Conservation (phyloP, 192 early-diverging fungal species). For the Diversispora epigaea region DNA sequence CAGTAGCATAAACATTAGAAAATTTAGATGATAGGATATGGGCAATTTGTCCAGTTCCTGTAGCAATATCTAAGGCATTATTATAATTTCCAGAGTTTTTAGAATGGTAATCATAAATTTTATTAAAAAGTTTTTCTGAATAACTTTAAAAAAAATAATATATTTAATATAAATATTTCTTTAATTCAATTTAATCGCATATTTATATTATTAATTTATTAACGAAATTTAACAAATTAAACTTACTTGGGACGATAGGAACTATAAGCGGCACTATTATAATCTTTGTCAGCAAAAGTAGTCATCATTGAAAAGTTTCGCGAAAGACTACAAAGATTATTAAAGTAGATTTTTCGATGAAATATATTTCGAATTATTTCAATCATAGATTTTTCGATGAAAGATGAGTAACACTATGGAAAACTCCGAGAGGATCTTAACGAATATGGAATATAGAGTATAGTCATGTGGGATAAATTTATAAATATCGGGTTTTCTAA, state of each 20-base stretch:
- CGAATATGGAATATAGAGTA: too few relatives aligned
- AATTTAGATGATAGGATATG: slow-evolving; percentile 49
- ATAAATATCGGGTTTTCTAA: too few relatives aligned
- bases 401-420: too few relatives aligned
- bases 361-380: too few relatives aligned
- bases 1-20: slow-evolving; percentile 48
- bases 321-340: too few relatives aligned
- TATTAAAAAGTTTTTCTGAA: slow-evolving; percentile 36
- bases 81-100: slow-evolving; percentile 40
- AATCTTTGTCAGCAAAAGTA: slow-evolving; percentile 41
- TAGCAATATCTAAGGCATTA: slow-evolving; percentile 53
- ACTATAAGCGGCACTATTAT: slow-evolving; percentile 41
- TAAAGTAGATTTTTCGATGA: too few relatives aligned
- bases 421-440: too few relatives aligned
- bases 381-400: too few relatives aligned
- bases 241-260: slow-evolving; percentile 35
- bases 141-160: slow-evolving; percentile 21
- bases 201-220: background rate
- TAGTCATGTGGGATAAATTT: too few relatives aligned
- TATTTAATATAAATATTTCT: too few relatives aligned
- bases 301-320: background rate
- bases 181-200: background rate
- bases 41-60: slow-evolving; percentile 59
- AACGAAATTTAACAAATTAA: too few relatives aligned
- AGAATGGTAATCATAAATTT: slow-evolving; percentile 49